phyloP scores from a whole-genome alignment of 257 asterid genomes.

The Coffea canephora region DNA sequence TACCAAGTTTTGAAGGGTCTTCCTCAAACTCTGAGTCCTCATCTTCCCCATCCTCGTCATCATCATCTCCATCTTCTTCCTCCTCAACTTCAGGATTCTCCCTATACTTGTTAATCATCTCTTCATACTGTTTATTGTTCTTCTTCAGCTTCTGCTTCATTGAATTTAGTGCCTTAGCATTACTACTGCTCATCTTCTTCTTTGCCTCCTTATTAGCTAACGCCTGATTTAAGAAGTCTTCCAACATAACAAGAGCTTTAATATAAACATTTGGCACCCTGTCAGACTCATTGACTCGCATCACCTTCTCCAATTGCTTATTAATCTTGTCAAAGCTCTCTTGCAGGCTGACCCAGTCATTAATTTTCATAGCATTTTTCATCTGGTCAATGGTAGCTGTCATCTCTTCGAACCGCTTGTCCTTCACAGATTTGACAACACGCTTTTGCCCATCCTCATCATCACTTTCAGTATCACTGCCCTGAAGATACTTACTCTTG shows the following conservation, averaged over 20 bases:
- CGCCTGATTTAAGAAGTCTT: conserved; percentile 77
- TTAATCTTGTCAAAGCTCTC: conserved; percentile 96
- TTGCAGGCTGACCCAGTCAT: conserved; percentile 91
- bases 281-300: conserved; percentile 71
- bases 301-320: conserved; percentile 88
- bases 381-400: conserved; percentile 78
- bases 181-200: conserved; percentile 96
- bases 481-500: conserved; percentile 41
- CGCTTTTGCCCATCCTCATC: conserved; percentile 67
- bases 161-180: conserved; percentile 88
- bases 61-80: conserved; percentile 61
- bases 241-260: conserved; percentile 90
- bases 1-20: conserved; percentile 17
- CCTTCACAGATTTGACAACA: conserved; percentile 70
- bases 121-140: conserved; percentile 81
- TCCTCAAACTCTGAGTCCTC: conserved; percentile 38
- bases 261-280: conserved; percentile 72
- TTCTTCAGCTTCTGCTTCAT: conserved; percentile 95
- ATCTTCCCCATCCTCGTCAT: conserved; percentile 57
- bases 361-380: conserved; percentile 93
- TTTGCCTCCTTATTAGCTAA: conserved; percentile 88
- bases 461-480: conserved; percentile 62
- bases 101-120: conserved; percentile 64
- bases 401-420: conserved; percentile 88
- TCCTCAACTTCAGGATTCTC: conserved; percentile 85